Conservation (phyloP, 768 basidiomycete genomes). For the Boletellus ananas region DNA sequence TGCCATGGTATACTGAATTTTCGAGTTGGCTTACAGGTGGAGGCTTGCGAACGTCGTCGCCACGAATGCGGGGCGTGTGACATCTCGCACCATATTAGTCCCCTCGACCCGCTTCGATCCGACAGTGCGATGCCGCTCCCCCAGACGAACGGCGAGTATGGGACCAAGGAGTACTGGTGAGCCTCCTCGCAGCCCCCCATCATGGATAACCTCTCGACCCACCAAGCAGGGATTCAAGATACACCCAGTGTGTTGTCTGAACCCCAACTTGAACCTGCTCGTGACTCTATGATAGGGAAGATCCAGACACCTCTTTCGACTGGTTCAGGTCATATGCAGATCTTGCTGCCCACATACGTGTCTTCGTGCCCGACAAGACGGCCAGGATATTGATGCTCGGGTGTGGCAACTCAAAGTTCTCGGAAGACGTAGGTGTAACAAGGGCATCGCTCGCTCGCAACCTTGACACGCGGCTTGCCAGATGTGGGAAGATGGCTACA, state of each 20-base stretch:
- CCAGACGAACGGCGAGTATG: conserved; percentile 64
- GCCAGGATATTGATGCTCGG: conserved; percentile 75
- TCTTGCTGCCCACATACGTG: conserved; percentile 56
- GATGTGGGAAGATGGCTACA: conserved; percentile 89
- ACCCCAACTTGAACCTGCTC: not conserved
- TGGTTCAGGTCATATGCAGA: conserved; percentile 87
- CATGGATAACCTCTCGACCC: not conserved
- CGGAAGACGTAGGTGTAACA: conserved; percentile 55
- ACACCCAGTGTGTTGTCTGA: conserved; percentile 48
- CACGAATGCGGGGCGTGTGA: conserved; percentile 12
- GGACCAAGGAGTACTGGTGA: conserved; percentile 67
- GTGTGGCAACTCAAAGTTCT: conserved; percentile 79
- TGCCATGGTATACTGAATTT: conserved; percentile 24
- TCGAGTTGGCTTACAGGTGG: conserved; percentile 21
- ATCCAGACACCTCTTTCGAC: conserved; percentile 61
- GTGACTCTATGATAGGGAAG: conserved; percentile 41
- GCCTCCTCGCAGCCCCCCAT: conserved; percentile 9
- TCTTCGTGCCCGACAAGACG: conserved; percentile 57
- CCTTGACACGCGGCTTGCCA: conserved; percentile 27
- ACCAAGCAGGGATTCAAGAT: conserved; percentile 59
- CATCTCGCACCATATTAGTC: not conserved
- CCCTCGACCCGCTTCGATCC: not conserved
- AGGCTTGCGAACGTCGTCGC: not conserved
- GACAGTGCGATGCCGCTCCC: conserved; percentile 43
- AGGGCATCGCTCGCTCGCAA: not conserved